Evolutionary conservation across 2,329 filamentous ascomycete genomes (phyloP), one percentile per base, ranked within the genome.

Genomic region (Claviceps digitariae): DNA sequence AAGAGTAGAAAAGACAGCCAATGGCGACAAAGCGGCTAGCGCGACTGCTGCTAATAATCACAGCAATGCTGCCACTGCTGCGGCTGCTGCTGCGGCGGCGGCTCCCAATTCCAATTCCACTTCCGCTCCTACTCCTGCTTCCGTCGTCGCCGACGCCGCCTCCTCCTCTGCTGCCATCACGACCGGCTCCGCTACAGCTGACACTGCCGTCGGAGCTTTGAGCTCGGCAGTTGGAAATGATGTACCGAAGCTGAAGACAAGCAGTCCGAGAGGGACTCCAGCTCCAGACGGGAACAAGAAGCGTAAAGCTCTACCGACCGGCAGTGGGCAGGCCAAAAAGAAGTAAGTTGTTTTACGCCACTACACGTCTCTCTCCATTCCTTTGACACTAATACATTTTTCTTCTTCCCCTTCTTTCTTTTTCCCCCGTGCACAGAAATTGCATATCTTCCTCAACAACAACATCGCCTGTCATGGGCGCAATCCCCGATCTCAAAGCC

Each of bases 251-350:
- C 68, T 75, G 4, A 81, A 79, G 66, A 75, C 69, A 7, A 74
- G 76, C 29, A 94, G 83, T 57, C 85, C 86, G 1, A 72, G 81
- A 61, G 83, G 81, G 56, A 89, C 85, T 10, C 83, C 85, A 31
- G 78, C 73, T 12, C 78, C 78, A 2, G 86, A 89, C 52, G 73
- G 74, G 34, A 83, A 84, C 54, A 91, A 90, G 71, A 89, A 78
- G 72, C 81, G 69, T 70, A 90, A 76, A 75, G 86, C 72, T 58
- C 72, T 77, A 55, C 81, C 71, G 55, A 77, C 80, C 2, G 78
- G 80, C 4, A 87, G 87, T 59, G 76, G 81, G n/a, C 81, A 82
- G 59, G 67, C 81, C 31, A 90, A 91, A 71, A 95, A 90, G 72
- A 91, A 82, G 86, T 87, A 76, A 62, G 76, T 71, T 40, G 12